Base-by-base conservation (phyloP, 306 rosid species). In the Quercus dentata region DNA sequence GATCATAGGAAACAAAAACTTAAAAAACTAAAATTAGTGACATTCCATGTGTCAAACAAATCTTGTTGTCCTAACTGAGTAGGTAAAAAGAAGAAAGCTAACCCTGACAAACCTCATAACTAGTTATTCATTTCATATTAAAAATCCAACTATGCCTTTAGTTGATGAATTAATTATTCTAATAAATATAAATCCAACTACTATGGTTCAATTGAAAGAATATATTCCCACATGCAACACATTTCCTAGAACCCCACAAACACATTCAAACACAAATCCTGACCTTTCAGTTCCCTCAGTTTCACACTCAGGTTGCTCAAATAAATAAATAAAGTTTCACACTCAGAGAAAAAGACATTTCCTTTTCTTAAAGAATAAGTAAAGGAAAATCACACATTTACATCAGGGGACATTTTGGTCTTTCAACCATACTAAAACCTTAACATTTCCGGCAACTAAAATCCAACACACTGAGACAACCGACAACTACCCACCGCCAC, bases 371-470 rank as follows among this genome's bases (percentile, higher is more conserved):
- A 25, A 71, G 46, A 38, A 18, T 2, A 41, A 44, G 56, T 4
- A 44, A 62, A 31, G 12, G 25, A 63, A 38, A 11, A 11, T 31
- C 23, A 41, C 52, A 59, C 28, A 67, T 27, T 68, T 10, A 56
- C 13, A 52, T 74, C 69, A 2, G 78, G 83, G 82, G 80, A 75
- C 86, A 65, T 74, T 79, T n/a, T 58, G 77, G 13, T 64, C 64
- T 63, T 64, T 41, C 33, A 72, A 54, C 71, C 80, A 68, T 74
- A 5, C 59, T 76, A 80, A 56, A 88, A 72, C 61, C 88, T 78
- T 83, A 46, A 59, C 89, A 83, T 85, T 83, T 69, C 69, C 41
- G 76, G 76, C 17, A 88, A 69, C 88, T 14, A 79, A 75, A 78
- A 54, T 49, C 51, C 19, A 80, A 78, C 75, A 80, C 23, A 76